phyloP scores from a whole-genome alignment of 2,329 filamentous ascomycete species.

The Remersonia thermophila region DNA sequence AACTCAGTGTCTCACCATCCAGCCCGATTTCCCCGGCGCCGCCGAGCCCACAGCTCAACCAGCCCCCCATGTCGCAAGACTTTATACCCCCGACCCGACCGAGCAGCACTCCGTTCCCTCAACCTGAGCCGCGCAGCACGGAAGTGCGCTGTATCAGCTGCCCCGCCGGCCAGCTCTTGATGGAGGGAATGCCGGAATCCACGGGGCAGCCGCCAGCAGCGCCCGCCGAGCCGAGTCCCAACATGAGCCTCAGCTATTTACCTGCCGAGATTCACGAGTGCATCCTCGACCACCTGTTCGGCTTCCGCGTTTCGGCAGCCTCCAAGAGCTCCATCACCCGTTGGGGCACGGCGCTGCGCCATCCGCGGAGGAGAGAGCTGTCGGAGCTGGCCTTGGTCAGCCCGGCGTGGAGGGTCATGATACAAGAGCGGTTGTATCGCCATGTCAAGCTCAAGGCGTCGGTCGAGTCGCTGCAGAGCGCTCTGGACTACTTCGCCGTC shows the following conservation, averaged over 20 bases:
- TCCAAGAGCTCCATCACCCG: slow-evolving; percentile 44
- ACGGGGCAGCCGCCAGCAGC: slow-evolving; percentile 19
- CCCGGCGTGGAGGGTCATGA: slow-evolving; percentile 50
- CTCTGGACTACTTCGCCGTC: slow-evolving; percentile 46
- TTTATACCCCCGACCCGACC: slow-evolving; percentile 40
- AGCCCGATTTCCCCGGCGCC: slow-evolving; percentile 44
- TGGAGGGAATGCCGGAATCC: slow-evolving; percentile 16
- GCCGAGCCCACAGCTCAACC: slow-evolving; percentile 38
- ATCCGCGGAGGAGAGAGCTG: slow-evolving; percentile 54
- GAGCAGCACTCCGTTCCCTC: slow-evolving; percentile 48
- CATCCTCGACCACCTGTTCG: slow-evolving; percentile 60
- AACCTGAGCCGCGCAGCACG: slow-evolving; percentile 36
- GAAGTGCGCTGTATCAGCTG: slow-evolving; percentile 30
- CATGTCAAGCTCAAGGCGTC: slow-evolving; percentile 68
- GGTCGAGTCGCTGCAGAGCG: slow-evolving; percentile 45
- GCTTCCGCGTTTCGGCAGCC: slow-evolving; percentile 50
- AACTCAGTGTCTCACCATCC: slow-evolving; percentile 19
- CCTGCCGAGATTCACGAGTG: slow-evolving; percentile 61
- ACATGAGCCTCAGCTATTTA: slow-evolving; percentile 37
- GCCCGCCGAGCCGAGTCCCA: slow-evolving; percentile 14
- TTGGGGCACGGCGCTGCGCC: slow-evolving; percentile 53
- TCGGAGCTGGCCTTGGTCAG: slow-evolving; percentile 53
- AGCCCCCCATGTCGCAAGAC: slow-evolving; percentile 30
- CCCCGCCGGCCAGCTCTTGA: slow-evolving; percentile 21
- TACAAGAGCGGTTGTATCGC: slow-evolving; percentile 61